Base-by-base conservation (phyloP, 2,329 filamentous ascomycete species). In the Penicillium sp. region DNA sequence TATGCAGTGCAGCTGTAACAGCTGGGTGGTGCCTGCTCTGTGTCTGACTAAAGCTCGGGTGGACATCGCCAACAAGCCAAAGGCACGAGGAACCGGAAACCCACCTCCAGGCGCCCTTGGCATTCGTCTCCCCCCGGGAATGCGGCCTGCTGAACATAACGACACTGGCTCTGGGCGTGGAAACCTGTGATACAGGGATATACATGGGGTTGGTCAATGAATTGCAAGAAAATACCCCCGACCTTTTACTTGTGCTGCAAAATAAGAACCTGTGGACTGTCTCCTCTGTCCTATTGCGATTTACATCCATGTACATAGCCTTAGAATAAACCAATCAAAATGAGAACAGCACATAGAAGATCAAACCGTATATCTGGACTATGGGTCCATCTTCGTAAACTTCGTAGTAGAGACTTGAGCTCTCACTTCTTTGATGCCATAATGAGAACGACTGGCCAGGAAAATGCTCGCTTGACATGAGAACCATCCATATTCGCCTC, bases 21-120 rank as follows among this genome's bases (percentile, higher is more conserved):
- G 88, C 59, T 97, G 94, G 93, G 82, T 97, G 22, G 89, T 92
- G 49, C 93, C 94, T 8, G 92, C 89, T 1, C 94, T 99, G 71
- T 93, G 89, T 58, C 79, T 97, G 58, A 88, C 91, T 51, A 89
- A 87, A 73, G 87, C 89, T 51, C 87, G 87, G 64, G 88, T 97
- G 35, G 94, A 97, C 71, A 88, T 95, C 66, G 76, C 81, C n/a
- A 66, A 69, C n/a, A 61, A 59, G 42, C 53, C 64, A 25, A 67
- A 65, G 12, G 48, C 51, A 27, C 58, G 60, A 26, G 63, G 62
- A 6, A 49, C 61, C 20, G 64, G 57, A 29, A 65, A 62, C 26
- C 57, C 63, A 23, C 53, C 68, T 14, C 51, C 43, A 33, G 65
- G 64, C 14, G 67, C 62, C 9, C 59, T 69, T 54, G 71, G 72